Evolutionary conservation across 148 eudicot genomes (phyloP).

Genomic region (Heliamphora exappendiculata): DNA sequence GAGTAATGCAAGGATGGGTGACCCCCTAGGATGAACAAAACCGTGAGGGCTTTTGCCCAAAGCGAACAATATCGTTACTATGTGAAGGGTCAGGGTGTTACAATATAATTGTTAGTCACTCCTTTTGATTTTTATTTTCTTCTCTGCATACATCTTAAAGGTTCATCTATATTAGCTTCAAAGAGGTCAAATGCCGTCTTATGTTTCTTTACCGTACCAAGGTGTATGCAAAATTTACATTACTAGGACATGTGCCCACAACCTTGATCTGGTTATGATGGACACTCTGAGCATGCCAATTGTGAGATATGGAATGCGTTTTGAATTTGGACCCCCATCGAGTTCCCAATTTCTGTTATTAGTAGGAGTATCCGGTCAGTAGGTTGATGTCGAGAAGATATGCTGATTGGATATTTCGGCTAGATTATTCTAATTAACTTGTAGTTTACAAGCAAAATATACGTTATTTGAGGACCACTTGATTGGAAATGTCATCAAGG

Average conservation of each 20-base stretch:
- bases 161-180: not conserved
- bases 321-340: no score
- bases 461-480: not conserved
- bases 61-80: no score
- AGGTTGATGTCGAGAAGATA: not conserved
- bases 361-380: not conserved
- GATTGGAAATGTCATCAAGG: not conserved
- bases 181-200: not conserved
- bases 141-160: not conserved
- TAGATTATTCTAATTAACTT: not conserved
- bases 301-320: no score
- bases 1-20: no score
- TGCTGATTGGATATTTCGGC: not conserved
- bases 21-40: no score
- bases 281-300: not conserved
- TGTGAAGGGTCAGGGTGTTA: no score
- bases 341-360: not conserved
- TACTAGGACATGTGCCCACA: not conserved
- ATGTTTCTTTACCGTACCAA: not conserved
- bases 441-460: not conserved
- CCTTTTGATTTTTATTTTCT: not conserved
- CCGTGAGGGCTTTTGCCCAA: no score
- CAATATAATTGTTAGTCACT: no score
- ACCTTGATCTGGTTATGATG: not conserved
- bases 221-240: not conserved